phyloP scores from a whole-genome alignment of 306 rosid genomes.

The Phaseolus lunatus region DNA sequence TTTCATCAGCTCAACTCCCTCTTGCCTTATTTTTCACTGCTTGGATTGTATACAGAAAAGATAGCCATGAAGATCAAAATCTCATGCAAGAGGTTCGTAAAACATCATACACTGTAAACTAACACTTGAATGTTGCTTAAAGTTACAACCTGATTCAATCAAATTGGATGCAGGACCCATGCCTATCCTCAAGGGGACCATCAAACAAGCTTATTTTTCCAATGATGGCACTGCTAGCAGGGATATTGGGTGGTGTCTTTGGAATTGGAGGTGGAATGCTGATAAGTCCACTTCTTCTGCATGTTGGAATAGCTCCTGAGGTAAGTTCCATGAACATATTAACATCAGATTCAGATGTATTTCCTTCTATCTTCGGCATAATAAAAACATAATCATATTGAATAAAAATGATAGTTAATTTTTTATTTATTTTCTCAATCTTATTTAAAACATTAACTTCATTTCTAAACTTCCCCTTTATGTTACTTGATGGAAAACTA shows the following conservation, averaged over 20 bases:
- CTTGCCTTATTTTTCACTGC: conserved; percentile 70
- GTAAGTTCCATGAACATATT: conserved; percentile 39
- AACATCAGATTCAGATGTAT: not conserved
- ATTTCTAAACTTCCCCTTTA: not conserved
- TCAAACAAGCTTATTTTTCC: conserved; percentile 69
- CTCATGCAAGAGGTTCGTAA: conserved; percentile 58
- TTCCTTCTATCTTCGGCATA: not conserved
- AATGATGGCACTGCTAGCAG: conserved; percentile 70
- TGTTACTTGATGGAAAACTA: not conserved
- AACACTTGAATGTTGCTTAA: conserved; percentile 23
- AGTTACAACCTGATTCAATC: conserved; percentile 5
- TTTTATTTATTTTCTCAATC: not conserved
- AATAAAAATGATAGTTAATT: not conserved
- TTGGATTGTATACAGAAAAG: conserved; percentile 64
- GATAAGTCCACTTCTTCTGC: conserved; percentile 87
- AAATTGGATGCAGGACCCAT: conserved; percentile 50
- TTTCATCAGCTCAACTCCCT: conserved; percentile 72
- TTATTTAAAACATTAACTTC: not conserved
- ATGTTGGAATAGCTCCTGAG: conserved; percentile 76
- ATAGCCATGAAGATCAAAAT: conserved; percentile 51
- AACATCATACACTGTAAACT: not conserved
- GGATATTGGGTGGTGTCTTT: conserved; percentile 80
- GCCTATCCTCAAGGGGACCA: conserved; percentile 40
- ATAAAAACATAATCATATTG: not conserved
- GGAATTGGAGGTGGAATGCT: conserved; percentile 96